Evolutionary conservation across 1,284 basidiomycete species (phyloP).

Genomic region (Leccinum griseonigrum): DNA sequence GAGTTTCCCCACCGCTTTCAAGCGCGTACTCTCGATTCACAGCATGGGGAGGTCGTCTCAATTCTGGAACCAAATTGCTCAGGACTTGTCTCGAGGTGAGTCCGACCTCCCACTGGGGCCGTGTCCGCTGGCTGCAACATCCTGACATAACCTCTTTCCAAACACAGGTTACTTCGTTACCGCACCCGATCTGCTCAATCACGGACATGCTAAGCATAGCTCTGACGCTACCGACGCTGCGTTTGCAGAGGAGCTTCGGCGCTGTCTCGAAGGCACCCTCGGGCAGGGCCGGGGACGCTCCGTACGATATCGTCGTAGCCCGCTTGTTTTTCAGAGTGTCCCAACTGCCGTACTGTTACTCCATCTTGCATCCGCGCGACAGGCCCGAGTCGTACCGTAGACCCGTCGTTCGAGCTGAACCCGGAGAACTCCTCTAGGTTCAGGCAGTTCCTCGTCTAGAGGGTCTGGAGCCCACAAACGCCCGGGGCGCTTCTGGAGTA

Average conservation of each 20-base stretch:
- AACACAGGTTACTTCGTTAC: constrained; percentile 5
- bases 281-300: neutral
- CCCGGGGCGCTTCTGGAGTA: neutral
- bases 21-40: too few relatives aligned
- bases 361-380: constrained; percentile 2
- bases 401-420: constrained; percentile 10
- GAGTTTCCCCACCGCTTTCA: too few relatives aligned
- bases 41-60: too few relatives aligned
- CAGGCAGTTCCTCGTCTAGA: neutral
- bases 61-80: too few relatives aligned
- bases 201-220: constrained; percentile 12
- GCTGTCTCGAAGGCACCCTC: neutral
- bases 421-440: neutral
- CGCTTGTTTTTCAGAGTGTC: constrained; percentile 19
- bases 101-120: too few relatives aligned
- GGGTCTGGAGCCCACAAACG: neutral
- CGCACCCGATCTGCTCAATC: constrained; percentile 21
- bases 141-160: too few relatives aligned
- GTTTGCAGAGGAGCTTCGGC: constrained; percentile 11
- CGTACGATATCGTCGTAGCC: constrained; percentile 13
- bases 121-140: too few relatives aligned
- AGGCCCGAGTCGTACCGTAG: constrained; percentile 11
- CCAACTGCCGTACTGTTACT: constrained; percentile 7
- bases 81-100: too few relatives aligned
- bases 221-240: constrained; percentile 15